Percentiles rank a stretch among this genome's conserved stretches.
These are phyloP conservation scores for Gaeumannomyces tritici DNA, from an alignment of 2,329 filamentous ascomycete species.

Conservation along the genomic window DNA sequence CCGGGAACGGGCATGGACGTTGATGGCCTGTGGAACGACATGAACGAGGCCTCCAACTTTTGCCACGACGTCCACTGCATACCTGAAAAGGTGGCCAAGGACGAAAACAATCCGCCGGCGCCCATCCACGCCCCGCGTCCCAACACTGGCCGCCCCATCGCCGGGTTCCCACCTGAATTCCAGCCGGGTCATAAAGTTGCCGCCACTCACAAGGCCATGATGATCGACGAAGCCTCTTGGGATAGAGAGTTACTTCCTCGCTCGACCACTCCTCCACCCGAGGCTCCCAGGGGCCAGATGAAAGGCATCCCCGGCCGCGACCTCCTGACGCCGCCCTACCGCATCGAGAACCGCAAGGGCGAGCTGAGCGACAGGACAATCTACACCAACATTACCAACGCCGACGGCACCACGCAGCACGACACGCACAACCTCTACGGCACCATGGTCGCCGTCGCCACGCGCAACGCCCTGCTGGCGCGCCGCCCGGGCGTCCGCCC, in stretches of 20 bases:
- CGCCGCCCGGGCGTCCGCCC: conserved; percentile 62
- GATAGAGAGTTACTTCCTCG: conserved; percentile 8
- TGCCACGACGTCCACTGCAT: conserved; percentile 45
- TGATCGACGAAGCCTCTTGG: background rate
- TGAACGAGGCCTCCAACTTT: conserved; percentile 42
- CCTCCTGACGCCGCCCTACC: conserved; percentile 66
- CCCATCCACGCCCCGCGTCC: conserved; percentile 54
- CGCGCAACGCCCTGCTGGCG: conserved; percentile 58
- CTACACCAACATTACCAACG: conserved; percentile 68
- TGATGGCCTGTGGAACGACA: conserved; percentile 48
- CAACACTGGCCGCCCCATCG: conserved; percentile 37
- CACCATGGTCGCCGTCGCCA: conserved; percentile 66
- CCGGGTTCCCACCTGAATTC: conserved; percentile 60
- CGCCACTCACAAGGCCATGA: too few species aligned
- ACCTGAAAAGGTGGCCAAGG: conserved; percentile 28
- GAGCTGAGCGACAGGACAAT: conserved; percentile 66
- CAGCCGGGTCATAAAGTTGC: conserved; percentile 37
- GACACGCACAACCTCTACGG: conserved; percentile 75
- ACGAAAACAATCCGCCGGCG: conserved; percentile 48
- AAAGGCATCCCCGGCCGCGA: conserved; percentile 54
- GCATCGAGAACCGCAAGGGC: conserved; percentile 64
- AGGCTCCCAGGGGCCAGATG: conserved; percentile 23
- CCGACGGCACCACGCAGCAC: conserved; percentile 65
- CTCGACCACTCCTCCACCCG: conserved; percentile 11
- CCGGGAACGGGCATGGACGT: conserved; percentile 44